Percentiles rank a stretch among this genome's conserved stretches.
Conservation (phyloP, 2,329 filamentous ascomycete genomes). For the Diplocarpon mali region DNA sequence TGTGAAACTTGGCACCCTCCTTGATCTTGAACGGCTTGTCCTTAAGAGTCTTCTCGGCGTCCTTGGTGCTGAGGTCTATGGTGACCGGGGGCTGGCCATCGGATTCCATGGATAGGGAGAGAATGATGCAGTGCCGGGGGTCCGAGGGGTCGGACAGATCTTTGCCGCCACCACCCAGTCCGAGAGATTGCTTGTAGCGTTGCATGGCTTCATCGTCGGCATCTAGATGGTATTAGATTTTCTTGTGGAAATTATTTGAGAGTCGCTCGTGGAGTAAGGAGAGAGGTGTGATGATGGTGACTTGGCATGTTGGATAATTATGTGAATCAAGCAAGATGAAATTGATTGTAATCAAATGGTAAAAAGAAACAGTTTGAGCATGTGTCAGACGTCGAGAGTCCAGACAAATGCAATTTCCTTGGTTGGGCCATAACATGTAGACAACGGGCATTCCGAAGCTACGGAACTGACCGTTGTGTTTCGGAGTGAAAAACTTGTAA, state of each 20-base stretch:
- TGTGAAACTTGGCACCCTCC: conserved; percentile 86
- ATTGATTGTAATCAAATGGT: too few relatives aligned
- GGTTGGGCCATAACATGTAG: too few relatives aligned
- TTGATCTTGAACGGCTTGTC: conserved; percentile 95
- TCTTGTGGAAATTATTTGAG: not conserved
- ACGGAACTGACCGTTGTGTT: too few relatives aligned
- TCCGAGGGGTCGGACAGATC: conserved; percentile 69
- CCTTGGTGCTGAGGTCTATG: conserved; percentile 71
- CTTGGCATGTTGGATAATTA: too few relatives aligned
- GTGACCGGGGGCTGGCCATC: conserved; percentile 74
- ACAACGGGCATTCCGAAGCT: too few relatives aligned
- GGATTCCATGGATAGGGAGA: conserved; percentile 78
- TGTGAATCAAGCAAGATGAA: too few relatives aligned
- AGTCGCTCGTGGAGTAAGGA: too few relatives aligned
- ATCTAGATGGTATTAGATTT: conserved; percentile 18
- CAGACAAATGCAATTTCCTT: too few relatives aligned
- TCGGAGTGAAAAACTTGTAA: too few relatives aligned
- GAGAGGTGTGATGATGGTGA: too few relatives aligned
- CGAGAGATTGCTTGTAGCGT: conserved; percentile 95
- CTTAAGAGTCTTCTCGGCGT: conserved; percentile 68
- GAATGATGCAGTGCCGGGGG: conserved; percentile 84
- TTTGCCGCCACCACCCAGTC: conserved; percentile 61
- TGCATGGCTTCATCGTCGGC: conserved; percentile 81
- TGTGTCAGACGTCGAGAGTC: too few relatives aligned
- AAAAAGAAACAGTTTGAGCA: too few relatives aligned